Percentiles rank a stretch among this genome's conserved stretches.
phyloP scores from a whole-genome alignment of 78 protist species.

The Isochrysis galbana region DNA sequence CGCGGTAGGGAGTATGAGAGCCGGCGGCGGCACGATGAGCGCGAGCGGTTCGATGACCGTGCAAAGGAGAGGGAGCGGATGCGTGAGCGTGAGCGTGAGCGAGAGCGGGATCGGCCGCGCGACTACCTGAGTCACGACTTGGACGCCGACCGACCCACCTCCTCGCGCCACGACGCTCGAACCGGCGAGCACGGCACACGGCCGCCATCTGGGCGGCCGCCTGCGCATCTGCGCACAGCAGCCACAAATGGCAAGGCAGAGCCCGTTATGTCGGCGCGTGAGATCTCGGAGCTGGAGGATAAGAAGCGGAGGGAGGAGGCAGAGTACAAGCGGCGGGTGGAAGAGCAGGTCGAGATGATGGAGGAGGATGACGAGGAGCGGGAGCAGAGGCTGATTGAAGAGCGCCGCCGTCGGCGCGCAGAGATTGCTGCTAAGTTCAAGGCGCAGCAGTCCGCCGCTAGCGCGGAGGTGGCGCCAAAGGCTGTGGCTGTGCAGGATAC shows the following conservation, averaged over 20 bases:
- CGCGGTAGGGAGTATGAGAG: background rate
- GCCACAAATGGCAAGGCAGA: background rate
- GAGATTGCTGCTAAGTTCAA: background rate
- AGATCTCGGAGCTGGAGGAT: background rate
- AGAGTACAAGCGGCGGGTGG: background rate
- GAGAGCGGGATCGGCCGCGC: background rate
- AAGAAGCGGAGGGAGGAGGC: background rate
- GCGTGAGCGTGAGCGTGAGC: background rate
- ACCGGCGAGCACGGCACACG: background rate
- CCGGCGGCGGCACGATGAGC: background rate
- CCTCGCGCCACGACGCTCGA: background rate
- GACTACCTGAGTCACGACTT: background rate
- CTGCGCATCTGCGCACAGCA: background rate
- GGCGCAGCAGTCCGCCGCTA: background rate
- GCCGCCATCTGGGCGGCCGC: background rate
- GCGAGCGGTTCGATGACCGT: background rate
- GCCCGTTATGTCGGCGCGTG: background rate
- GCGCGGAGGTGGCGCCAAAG: background rate
- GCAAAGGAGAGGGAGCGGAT: background rate
- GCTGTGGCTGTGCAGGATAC: background rate
- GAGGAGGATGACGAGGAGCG: constrained; percentile 15
- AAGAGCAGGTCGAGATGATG: background rate
- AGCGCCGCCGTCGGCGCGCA: background rate
- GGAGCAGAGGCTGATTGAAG: background rate
- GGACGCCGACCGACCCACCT: background rate